Evolutionary conservation across 495 filamentous ascomycete genomes (phyloP), one percentile per base, ranked within the genome.

Genomic region (Podospora appendiculata): DNA sequence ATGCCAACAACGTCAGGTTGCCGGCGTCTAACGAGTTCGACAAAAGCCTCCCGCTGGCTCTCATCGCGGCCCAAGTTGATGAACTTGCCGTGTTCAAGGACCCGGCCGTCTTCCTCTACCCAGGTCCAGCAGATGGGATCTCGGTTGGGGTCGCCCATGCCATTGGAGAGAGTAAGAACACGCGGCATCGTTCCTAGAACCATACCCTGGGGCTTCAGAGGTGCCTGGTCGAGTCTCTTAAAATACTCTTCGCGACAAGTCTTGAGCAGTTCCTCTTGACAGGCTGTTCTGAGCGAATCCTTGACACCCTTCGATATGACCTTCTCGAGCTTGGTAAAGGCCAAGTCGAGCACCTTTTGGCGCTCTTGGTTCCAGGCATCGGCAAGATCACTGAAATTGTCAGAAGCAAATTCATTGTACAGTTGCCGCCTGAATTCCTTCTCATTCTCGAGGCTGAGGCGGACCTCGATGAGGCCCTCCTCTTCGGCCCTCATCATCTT

Each of bases 401-500:
- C 93, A 0, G 90, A 95, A 43, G 85, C 82, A 52, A 98, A 90
- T 48, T 90, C 84, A n/a, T 73, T 71, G 62, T 89, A 86, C 1
- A 97, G 78, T 42, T 83, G 78, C 39, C 80, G 75, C 44, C 80
- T 82, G 73, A 95, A 89, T 34, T 83, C 74, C 8, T 83, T 77
- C 54, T 87, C 82, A 50, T 87, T 81, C 57, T 89, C 82, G 48
- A 96, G 75, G 13, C 80, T 77, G 25, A 96, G 77, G 49, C 79
- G 79, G 17, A 98, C 85, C 45, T 96, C 89, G 17, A 97, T 78
- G 2, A 97, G 69, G 4, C 90, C 90, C 62, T 97, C 93, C 58
- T 89, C 84, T 68, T 98, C 93, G 4, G 93, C 93, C 64, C 89
- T 93, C 62, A 97, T 82, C 93, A 98, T 98, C 64, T 88, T 86